Evolutionary conservation across 768 basidiomycete species (phyloP), one percentile per base, ranked within the genome.

Genomic region (Strobilomyces dryophilus): DNA sequence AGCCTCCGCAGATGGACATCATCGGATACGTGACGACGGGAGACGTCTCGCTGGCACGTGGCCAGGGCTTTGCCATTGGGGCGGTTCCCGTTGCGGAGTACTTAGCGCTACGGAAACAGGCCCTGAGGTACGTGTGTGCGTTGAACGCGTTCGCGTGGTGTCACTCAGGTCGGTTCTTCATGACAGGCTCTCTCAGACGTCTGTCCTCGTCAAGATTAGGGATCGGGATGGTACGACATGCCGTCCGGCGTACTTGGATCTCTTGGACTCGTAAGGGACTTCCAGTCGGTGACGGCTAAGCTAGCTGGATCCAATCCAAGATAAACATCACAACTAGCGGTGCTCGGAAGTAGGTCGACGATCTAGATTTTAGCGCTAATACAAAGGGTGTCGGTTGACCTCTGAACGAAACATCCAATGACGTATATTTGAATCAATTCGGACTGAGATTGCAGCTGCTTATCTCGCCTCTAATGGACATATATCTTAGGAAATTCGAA

Each of bases 1-100:
- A 70, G 8, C 75, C 83, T 6, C 61, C 72, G 2, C 63, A 74
- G 44, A 65, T 71, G 4, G 64, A 70, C 4, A 76, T 89, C 24
- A 81, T 95, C 48, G 95, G 95, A 1, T 90, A 89, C 61, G 77
- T 93, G 18, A 92, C 92, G 0, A 85, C 89, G 3, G 95, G 94
- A 0, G 84, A 84, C 54, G 87, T 80, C 65, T 95, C 94, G 2
- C 76, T 98, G 8, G 77, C 83, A 0, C 79, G 84, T 27, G 95
- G 95, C 0, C 72, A 79, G 53, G 93, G 91, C 0, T 82, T 82
- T 60, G 94, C 82, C 3, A 76, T 97, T 12, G 95, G 85, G 17
- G 82, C 85, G 0, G 69, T 98, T 17, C 74, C 89, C 4, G 64
- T 94, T 11, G 61, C 67, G 26, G 71, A 71, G 49, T 71, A 83